Evolutionary conservation across 2,329 filamentous ascomycete genomes (phyloP), one percentile per base, ranked within the genome.

Genomic region (Xylaria sp.): DNA sequence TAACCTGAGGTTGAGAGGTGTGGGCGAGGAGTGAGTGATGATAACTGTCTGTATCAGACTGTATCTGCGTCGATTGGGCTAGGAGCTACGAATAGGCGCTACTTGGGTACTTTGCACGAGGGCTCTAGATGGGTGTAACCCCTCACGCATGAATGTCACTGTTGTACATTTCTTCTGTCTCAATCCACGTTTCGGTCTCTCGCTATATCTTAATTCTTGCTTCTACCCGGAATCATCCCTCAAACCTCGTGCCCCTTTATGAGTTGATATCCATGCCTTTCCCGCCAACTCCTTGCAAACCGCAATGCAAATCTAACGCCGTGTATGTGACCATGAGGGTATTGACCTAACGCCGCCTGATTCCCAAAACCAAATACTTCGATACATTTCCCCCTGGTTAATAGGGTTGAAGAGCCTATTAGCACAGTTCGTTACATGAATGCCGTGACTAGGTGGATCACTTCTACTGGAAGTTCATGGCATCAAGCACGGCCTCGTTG

Each of bases 381-480:
- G 21, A 33, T 17, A 21, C 15, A 21, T 19, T 46, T n/a, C n/a
- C n/a, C n/a, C n/a, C n/a, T n/a, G n/a, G n/a, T n/a, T n/a, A n/a
- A n/a, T n/a, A n/a, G n/a, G n/a, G n/a, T n/a, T n/a, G n/a, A n/a
- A n/a, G n/a, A n/a, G n/a, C n/a, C n/a, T n/a, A n/a, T n/a, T n/a
- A n/a, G n/a, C n/a, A n/a, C n/a, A n/a, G n/a, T n/a, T n/a, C n/a
- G n/a, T n/a, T n/a, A n/a, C n/a, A n/a, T n/a, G n/a, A n/a, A n/a
- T n/a, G n/a, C n/a, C n/a, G n/a, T n/a, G n/a, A n/a, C n/a, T n/a
- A n/a, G n/a, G n/a, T n/a, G n/a, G n/a, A n/a, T n/a, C n/a, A n/a
- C n/a, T n/a, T n/a, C 62, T 76, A 85, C 55, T 83, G 82, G 68
- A 86, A 78, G 64, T 80, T 78, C 49, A 81, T 78, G n/a, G 85